Conservation (phyloP, 352 stramenopile genomes). For the Blastocystis sp. region DNA sequence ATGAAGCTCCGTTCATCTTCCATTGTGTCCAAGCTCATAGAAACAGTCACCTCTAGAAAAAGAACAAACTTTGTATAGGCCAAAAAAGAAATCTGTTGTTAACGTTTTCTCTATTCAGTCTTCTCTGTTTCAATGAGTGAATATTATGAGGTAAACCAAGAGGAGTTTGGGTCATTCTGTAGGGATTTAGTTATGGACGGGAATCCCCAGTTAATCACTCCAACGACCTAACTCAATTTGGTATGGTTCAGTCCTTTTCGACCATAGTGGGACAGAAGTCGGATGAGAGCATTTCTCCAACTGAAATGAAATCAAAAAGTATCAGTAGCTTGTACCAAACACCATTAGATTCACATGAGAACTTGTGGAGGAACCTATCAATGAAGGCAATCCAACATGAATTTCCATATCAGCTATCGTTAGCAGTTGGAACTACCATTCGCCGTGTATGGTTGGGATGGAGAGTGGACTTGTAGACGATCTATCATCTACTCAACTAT, state of each 20-base stretch:
- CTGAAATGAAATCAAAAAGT: too few species aligned
- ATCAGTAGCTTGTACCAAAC: too few species aligned
- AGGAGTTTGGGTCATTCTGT: background rate
- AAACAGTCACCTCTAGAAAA: background rate
- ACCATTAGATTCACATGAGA: too few species aligned
- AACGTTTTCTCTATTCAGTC: too few species aligned
- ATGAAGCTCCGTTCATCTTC: background rate
- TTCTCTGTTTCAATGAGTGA: background rate
- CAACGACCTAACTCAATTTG: too few species aligned
- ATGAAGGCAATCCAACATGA: too few species aligned
- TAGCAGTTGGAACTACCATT: conserved; percentile 50
- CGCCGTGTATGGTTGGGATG: background rate
- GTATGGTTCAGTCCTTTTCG: too few species aligned
- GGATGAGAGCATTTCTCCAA: too few species aligned
- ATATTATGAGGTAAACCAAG: background rate
- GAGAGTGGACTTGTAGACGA: background rate
- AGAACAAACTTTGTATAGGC: background rate
- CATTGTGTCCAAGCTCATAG: background rate
- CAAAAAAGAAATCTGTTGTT: background rate
- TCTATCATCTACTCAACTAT: conserved; percentile 54
- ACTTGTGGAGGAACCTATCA: too few species aligned
- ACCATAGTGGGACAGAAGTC: too few species aligned
- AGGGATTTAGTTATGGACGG: background rate
- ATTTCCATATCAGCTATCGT: background rate
- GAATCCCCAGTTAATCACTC: background rate